Evolutionary conservation across 2,329 filamentous ascomycete species (phyloP).

Genomic region (Exophiala aquamarina): DNA sequence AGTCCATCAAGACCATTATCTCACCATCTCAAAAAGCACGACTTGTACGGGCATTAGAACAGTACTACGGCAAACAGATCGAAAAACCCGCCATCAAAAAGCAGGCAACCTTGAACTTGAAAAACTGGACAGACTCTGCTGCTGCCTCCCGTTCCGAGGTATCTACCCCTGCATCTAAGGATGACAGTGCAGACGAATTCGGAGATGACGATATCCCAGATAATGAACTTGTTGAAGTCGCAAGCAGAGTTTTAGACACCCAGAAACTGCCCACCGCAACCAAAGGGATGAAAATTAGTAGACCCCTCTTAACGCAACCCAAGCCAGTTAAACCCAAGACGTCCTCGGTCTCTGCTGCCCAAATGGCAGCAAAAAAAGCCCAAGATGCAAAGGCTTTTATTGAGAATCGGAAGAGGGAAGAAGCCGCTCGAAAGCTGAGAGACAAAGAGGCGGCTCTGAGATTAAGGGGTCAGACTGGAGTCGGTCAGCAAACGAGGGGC

Average conservation of each 20-base stretch:
- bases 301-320: constrained; percentile 11
- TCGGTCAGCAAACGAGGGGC: constrained; percentile 60
- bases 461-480: constrained; percentile 57
- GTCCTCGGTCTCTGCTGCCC: constrained; percentile 27
- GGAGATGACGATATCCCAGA: constrained; percentile 42
- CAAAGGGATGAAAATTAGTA: constrained; percentile 23
- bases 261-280: constrained; percentile 10
- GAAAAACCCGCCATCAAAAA: constrained; percentile 43
- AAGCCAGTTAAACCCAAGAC: constrained; percentile 15
- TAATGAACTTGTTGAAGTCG: constrained; percentile 28
- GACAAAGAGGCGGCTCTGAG: constrained; percentile 71
- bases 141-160: constrained; percentile 4
- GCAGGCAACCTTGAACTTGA: constrained; percentile 40
- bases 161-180: constrained; percentile 18
- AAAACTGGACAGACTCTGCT: constrained; percentile 25
- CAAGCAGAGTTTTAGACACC: constrained; percentile 20
- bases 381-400: constrained; percentile 60
- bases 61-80: constrained; percentile 46
- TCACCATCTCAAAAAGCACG: constrained; percentile 81
- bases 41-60: constrained; percentile 63
- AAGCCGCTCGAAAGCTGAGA: constrained; percentile 70
- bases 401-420: constrained; percentile 71
- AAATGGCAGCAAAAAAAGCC: constrained; percentile 24
- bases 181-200: constrained; percentile 39
- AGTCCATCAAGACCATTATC: constrained; percentile 72